Evolutionary conservation across 1,284 basidiomycete genomes (phyloP).

Genomic region (Ceratobasidium sp.): DNA sequence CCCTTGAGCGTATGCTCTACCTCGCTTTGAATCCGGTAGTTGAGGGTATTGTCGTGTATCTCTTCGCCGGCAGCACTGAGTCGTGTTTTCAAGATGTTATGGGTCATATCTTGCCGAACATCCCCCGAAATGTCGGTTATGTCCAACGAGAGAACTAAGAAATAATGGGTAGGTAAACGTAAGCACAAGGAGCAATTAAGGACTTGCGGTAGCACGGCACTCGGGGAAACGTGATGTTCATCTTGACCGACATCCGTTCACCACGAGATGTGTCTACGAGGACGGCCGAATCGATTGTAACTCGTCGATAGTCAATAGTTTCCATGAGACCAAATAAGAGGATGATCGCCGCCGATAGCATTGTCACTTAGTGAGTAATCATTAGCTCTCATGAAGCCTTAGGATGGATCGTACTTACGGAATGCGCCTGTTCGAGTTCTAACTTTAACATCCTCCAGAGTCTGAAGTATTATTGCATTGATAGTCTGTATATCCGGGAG

Average conservation of each 20-base stretch:
- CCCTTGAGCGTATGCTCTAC: constrained; percentile 70
- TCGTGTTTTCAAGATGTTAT: constrained; percentile 90
- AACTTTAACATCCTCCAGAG: constrained; percentile 97
- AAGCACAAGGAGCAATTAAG: too few species aligned
- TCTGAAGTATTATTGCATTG: constrained; percentile 66
- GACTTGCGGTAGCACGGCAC: constrained; percentile 95
- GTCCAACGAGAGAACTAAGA: constrained; percentile 94
- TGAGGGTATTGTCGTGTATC: constrained; percentile 59
- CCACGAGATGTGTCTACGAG: constrained; percentile 94
- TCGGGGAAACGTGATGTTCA: constrained; percentile 96
- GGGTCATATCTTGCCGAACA: constrained; percentile 89
- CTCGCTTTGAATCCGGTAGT: constrained; percentile 51
- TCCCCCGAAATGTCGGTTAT: constrained; percentile 99
- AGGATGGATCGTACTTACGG: constrained; percentile 67
- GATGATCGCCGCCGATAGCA: constrained; percentile 93
- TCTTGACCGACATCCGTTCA: constrained; percentile 90
- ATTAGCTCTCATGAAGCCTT: background rate
- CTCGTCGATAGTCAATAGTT: constrained; percentile 93
- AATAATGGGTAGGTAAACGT: too few species aligned
- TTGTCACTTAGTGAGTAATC: constrained; percentile 75
- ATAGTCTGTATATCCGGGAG: too few species aligned
- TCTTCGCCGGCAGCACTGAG: constrained; percentile 72
- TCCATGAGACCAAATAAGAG: constrained; percentile 93
- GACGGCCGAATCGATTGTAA: constrained; percentile 90
- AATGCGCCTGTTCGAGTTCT: constrained; percentile 94